Conservation (phyloP, 768 basidiomycete species). For the Gymnopilus junonius region DNA sequence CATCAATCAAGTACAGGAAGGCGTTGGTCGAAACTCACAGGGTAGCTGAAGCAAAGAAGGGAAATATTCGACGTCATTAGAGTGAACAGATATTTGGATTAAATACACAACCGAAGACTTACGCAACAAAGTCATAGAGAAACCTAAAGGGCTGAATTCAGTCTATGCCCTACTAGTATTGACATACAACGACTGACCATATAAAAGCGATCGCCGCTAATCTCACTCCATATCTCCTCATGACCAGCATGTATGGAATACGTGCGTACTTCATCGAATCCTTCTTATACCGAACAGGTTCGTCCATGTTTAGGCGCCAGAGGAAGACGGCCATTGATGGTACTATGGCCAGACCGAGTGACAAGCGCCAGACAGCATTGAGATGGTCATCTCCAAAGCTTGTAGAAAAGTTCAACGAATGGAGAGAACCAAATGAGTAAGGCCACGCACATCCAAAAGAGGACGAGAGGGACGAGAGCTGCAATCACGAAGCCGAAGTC, state of each 20-base stretch:
- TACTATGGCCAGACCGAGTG: constrained; percentile 83
- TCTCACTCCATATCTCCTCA: constrained; percentile 79
- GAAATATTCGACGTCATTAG: background rate
- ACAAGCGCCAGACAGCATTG: constrained; percentile 84
- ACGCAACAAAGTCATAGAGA: constrained; percentile 82
- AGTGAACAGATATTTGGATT: background rate
- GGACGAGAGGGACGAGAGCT: constrained; percentile 81
- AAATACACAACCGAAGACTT: constrained; percentile 1
- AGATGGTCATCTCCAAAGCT: constrained; percentile 79
- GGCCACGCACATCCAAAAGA: constrained; percentile 83
- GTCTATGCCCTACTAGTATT: no score
- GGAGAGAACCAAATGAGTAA: background rate
- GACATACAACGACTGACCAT: constrained; percentile 58
- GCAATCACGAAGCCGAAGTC: constrained; percentile 82
- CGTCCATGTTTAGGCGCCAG: constrained; percentile 86
- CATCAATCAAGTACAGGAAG: background rate
- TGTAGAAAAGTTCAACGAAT: constrained; percentile 1
- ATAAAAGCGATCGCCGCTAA: constrained; percentile 74
- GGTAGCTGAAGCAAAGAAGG: constrained; percentile 47
- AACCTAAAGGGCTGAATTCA: no score
- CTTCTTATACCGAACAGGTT: constrained; percentile 73
- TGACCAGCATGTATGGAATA: constrained; percentile 77
- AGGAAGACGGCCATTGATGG: constrained; percentile 80
- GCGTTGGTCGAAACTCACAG: constrained; percentile 45
- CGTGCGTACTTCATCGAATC: constrained; percentile 77